Evolutionary conservation across 192 early-diverging fungal genomes (phyloP).

Genomic region (Podochytrium sp.): DNA sequence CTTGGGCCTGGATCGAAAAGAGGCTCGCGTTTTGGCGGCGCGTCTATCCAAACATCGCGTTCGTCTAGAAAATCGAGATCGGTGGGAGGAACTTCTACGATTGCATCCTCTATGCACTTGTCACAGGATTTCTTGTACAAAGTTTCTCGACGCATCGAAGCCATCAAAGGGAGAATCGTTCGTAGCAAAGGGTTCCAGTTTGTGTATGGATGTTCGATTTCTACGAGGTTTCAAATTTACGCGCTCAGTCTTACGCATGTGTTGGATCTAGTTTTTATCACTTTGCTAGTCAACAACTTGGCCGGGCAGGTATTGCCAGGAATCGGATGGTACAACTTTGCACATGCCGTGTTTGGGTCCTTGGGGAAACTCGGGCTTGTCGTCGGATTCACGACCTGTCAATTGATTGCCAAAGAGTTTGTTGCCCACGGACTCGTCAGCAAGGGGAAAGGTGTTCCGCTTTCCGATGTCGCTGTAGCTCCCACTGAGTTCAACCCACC

Average conservation of each 20-base stretch:
- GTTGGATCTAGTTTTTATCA: conserved; percentile 4
- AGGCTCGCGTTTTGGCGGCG: too few species aligned
- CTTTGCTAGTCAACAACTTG: not conserved
- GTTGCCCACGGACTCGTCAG: not conserved
- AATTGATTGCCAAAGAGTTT: conserved; percentile 14
- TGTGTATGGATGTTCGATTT: not conserved
- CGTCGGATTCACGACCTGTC: not conserved
- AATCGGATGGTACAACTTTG: conserved; percentile 6
- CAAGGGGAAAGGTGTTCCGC: conserved; percentile 1
- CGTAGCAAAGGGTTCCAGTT: not conserved
- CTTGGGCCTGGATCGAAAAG: too few species aligned
- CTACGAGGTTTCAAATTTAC: conserved; percentile 20
- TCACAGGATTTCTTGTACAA: too few species aligned
- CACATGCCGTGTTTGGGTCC: not conserved
- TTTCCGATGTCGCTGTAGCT: not conserved
- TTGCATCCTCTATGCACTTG: too few species aligned
- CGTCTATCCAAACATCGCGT: too few species aligned
- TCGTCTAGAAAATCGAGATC: too few species aligned
- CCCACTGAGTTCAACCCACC: not conserved
- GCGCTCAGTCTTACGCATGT: not conserved
- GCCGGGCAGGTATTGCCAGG: not conserved
- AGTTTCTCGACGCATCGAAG: too few species aligned
- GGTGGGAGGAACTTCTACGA: too few species aligned
- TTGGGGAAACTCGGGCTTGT: conserved; percentile 9
- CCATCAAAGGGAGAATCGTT: too few species aligned